phyloP scores from a whole-genome alignment of 768 basidiomycete genomes.

The Trametes coccinea region DNA sequence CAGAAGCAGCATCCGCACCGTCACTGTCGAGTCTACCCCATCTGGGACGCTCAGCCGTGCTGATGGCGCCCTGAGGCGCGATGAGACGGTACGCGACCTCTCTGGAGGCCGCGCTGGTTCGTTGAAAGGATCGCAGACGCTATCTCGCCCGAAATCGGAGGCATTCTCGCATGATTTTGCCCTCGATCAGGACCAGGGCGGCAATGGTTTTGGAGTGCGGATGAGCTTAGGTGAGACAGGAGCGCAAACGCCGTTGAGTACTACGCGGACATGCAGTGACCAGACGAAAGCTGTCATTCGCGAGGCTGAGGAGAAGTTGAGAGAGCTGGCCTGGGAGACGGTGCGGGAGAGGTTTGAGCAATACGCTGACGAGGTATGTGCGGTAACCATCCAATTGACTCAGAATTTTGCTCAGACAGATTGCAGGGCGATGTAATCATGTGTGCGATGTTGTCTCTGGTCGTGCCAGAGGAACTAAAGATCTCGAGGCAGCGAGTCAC shows the following conservation, averaged over 20 bases:
- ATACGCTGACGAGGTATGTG: constrained; percentile 60
- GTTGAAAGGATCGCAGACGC: constrained; percentile 10
- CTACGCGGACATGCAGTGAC: constrained; percentile 21
- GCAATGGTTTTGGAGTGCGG: not conserved
- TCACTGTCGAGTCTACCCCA: constrained; percentile 54
- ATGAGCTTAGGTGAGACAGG: not conserved
- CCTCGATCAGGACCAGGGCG: constrained; percentile 3
- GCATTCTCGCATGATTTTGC: constrained; percentile 26
- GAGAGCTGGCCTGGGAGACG: constrained; percentile 57
- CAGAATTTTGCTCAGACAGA: constrained; percentile 2
- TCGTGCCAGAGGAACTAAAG: constrained; percentile 59
- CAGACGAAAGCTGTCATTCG: constrained; percentile 31
- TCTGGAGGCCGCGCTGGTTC: constrained; percentile 2
- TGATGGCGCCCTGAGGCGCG: constrained; percentile 16
- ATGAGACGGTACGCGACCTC: constrained; percentile 25
- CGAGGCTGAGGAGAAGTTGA: constrained; percentile 51
- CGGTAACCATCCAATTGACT: not conserved
- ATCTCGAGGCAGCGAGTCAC: constrained; percentile 45
- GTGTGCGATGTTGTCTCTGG: constrained; percentile 68
- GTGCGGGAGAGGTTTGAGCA: constrained; percentile 56
- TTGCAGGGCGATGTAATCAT: constrained; percentile 76
- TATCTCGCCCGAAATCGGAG: constrained; percentile 23
- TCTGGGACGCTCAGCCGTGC: constrained; percentile 23
- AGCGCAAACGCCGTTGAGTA: constrained; percentile 5
- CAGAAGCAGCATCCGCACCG: constrained; percentile 69